Base-by-base conservation (phyloP, 179 eudicot species). In the Spergularia azorica region DNA sequence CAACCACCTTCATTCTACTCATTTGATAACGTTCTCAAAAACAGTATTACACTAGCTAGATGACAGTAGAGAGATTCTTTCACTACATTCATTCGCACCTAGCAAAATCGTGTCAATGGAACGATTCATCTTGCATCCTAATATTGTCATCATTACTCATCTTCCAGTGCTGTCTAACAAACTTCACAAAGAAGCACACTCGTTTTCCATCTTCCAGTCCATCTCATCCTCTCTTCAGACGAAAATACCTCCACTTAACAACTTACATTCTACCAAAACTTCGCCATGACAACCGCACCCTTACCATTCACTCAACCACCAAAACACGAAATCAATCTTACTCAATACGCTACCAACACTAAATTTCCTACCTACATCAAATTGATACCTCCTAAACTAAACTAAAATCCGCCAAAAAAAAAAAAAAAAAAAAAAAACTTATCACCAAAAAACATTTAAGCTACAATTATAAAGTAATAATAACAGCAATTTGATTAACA, bases 191-290 rank as follows among this genome's bases (percentile, higher is more conserved):
- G 50, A 65, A 39, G 2, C 18, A 38, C 69, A 15, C 39, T 10
- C 69, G 1, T 65, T 5, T 20, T 15, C 6, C 39, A 65, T 4
- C 14, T 65, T 41, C n/a, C 52, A 41, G 10, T 39, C 69, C 51
- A 65, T 38, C 50, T 65, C 20, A 38, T 65, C 69, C 71, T n/a
- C 71, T 20, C n/a, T 32, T 26, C 43, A 26, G n/a, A 18, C 59
- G 21, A 63, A 21, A 32, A 8, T 8, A 32, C 48, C 63, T 21
- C n/a, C 17, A 6, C 11, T 64, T 38, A 46, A 12, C 77, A 38
- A 9, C 71, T 60, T 6, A 21, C 21, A 9, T 51, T 21, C 5
- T 4, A 75, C 15, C 56, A 56, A 14, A 9, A 17, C 20, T 57
- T 26, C 8, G n/a, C 57, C 46, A n/a, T 46, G 32, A 38, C 17